Evolutionary conservation across 257 asterid species (phyloP), one percentile per base, ranked within the genome.

Genomic region (Solanum bukasovii): DNA sequence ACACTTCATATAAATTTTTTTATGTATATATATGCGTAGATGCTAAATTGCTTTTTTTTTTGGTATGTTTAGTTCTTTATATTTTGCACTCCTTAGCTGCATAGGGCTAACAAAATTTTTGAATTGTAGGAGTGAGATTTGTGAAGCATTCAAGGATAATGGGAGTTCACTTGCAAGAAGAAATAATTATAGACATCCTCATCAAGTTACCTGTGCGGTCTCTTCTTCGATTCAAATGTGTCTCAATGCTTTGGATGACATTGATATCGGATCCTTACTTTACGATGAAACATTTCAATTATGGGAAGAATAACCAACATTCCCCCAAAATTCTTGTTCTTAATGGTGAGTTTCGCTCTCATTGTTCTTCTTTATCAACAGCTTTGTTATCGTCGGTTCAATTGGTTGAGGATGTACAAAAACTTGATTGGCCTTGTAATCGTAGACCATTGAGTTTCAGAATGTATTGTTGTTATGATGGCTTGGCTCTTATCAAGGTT

Each of bases 211-310:
- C 89, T 5, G 89, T 91, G 4, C 75, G 87, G 49, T 74, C 88
- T n/a, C 87, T 91, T 38, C 9, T 85, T 46, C 87, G 83, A 21
- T 91, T 89, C 88, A 86, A 87, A 72, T 89, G 92, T 71, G 89
- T 89, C 13, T 73, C 49, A 35, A 35, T 9, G 2, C n/a, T 73
- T 73, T 73, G 82, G 82, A 35, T 2, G 29, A 5, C 29, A 35
- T 37, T 20, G 16, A 74, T 74, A 7, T 20, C 29, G 2, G 18
- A 74, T 25, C 82, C 31, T 6, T 74, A 74, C 42, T 74, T 74
- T 74, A 35, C 5, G 16, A 74, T 16, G 12, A 31, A 31, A 6
- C 78, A 71, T 71, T 9, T 71, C n/a, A 71, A 71, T 71, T 37
- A 14, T 74, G 49, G 49, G 1, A 73, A 73, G 29, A 35, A 73